Conservation (phyloP, 805 yeast genomes). For the Grigorovia yakushimaensis region DNA sequence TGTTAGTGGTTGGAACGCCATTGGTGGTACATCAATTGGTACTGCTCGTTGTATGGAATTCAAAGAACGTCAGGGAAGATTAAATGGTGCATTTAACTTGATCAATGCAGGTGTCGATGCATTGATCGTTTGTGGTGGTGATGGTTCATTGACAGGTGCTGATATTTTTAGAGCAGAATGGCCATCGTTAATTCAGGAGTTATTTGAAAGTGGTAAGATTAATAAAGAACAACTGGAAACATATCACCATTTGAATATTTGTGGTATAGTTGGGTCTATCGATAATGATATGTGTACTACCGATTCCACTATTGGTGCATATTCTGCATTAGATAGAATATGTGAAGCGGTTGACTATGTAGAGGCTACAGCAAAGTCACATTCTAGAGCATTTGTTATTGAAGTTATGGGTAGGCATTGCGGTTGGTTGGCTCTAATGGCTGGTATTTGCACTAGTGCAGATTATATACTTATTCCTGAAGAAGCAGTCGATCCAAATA, state of each 20-base stretch:
- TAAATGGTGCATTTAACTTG: constrained; percentile 53
- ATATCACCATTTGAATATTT: constrained; percentile 50
- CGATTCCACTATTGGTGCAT: constrained; percentile 73
- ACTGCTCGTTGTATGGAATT: constrained; percentile 66
- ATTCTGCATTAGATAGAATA: constrained; percentile 64
- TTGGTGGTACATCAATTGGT: constrained; percentile 71
- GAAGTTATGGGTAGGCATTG: constrained; percentile 92
- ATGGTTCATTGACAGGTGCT: constrained; percentile 75
- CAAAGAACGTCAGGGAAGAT: constrained; percentile 54
- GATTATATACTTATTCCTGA: constrained; percentile 77
- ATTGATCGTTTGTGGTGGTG: constrained; percentile 73
- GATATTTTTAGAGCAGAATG: constrained; percentile 66
- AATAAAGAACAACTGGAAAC: constrained; percentile 36
- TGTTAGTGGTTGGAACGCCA: constrained; percentile 57
- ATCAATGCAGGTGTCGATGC: constrained; percentile 65
- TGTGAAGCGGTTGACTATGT: constrained; percentile 65
- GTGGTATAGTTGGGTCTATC: constrained; percentile 70
- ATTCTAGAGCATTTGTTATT: constrained; percentile 72
- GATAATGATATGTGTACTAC: constrained; percentile 74
- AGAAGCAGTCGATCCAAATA: constrained; percentile 51
- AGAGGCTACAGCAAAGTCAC: constrained; percentile 77
- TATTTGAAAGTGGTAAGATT: constrained; percentile 37
- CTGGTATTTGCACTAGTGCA: constrained; percentile 75
- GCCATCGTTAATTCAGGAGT: constrained; percentile 58
- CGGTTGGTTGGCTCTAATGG: constrained; percentile 79